Percentiles rank a stretch among this genome's conserved stretches.
These are phyloP conservation scores for Fusarium succisae DNA, from an alignment of 2,329 filamentous ascomycete species.

Conservation along the genomic window DNA sequence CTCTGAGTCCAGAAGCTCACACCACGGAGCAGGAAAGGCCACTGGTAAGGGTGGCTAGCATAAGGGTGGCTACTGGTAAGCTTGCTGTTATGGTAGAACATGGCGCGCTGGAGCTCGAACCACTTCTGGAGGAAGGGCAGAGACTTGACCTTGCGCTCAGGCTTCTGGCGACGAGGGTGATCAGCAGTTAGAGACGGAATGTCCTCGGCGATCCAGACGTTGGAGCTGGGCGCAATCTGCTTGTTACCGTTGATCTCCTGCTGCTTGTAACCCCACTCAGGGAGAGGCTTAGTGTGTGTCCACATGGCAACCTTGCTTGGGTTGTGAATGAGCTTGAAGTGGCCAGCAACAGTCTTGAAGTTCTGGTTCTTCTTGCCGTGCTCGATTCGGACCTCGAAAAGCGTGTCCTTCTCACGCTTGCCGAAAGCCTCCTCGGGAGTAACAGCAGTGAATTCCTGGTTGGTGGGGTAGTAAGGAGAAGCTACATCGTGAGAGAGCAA, in stretches of 20 bases:
- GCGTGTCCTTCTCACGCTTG: conserved; percentile 82
- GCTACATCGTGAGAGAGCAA: conserved; percentile 96
- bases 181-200: conserved; percentile 81
- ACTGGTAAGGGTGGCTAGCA: conserved; percentile 92
- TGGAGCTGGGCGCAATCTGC: conserved; percentile 87
- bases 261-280: conserved; percentile 96
- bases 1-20: conserved; percentile 99
- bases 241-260: conserved; percentile 99
- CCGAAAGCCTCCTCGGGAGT: conserved; percentile 75
- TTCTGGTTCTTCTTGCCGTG: conserved; percentile 81
- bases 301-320: conserved; percentile 99
- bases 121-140: conserved; percentile 94
- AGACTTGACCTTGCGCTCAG: conserved; percentile 80
- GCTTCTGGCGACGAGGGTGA: conserved; percentile 77
- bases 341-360: conserved; percentile 88
- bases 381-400: conserved; percentile 94
- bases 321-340: conserved; percentile 96
- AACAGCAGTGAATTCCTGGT: conserved; percentile 96
- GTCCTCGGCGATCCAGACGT: conserved; percentile 94
- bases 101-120: conserved; percentile 94
- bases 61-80: conserved; percentile 97
- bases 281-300: conserved; percentile 95
- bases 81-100: conserved; percentile 99
- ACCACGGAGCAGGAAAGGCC: conserved; percentile 96
- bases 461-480: conserved; percentile 94